Percentiles rank a stretch among this genome's conserved stretches.
Evolutionary conservation across 441 rosid species (phyloP).

Genomic region (Metrosideros polymorpha): DNA sequence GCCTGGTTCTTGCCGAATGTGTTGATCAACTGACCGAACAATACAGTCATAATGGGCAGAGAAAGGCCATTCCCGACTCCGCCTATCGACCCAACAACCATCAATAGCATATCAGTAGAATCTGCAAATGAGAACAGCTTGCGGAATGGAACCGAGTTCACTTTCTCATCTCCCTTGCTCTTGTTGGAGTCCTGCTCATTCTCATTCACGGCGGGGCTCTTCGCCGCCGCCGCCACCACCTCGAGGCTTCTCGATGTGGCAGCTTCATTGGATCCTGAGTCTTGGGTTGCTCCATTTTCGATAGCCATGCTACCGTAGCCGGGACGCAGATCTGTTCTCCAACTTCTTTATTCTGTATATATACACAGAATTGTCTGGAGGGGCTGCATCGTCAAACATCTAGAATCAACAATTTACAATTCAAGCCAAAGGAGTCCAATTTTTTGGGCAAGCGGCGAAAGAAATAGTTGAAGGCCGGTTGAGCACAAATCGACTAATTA

Average conservation of each 20-base stretch:
- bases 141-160: neutral
- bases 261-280: neutral
- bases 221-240: neutral
- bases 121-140: neutral
- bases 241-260: neutral
- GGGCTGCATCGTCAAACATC: neutral
- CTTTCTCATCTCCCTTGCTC: neutral
- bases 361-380: neutral
- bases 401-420: neutral
- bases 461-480: neutral
- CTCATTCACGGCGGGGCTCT: neutral
- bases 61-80: neutral
- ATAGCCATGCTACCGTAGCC: neutral
- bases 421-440: neutral
- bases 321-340: neutral
- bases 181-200: neutral
- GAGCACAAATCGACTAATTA: neutral
- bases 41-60: neutral
- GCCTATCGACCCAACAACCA: neutral
- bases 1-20: neutral
- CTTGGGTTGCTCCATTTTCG: neutral
- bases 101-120: neutral
- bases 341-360: neutral
- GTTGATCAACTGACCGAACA: neutral
- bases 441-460: neutral